Evolutionary conservation across 352 stramenopile genomes (phyloP), one percentile per base, ranked within the genome.

Genomic region (Pythium biforme): DNA sequence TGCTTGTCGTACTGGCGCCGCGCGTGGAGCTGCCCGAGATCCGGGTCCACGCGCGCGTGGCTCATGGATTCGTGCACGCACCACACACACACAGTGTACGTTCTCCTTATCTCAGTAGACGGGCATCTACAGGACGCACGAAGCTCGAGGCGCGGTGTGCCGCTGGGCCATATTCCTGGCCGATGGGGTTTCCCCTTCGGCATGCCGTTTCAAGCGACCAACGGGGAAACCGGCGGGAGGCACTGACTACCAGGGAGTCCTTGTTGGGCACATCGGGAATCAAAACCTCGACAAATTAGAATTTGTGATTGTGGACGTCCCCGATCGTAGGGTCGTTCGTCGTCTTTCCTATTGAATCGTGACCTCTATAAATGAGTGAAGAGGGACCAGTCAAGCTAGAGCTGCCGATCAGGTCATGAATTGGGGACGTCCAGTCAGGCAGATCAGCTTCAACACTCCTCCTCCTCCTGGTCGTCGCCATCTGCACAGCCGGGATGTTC

Each of bases 1-100:
- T 65, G 52, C n/a, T 31, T 41, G 48, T 70, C 58, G 63, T 65
- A 70, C 33, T 56, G 58, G 56, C 63, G 55, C 20, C 33, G n/a
- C 4, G 51, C 63, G 49, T 64, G 55, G 55, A 62, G 56, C 39
- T 59, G 59, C 23, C 64, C 64, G 17, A 64, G 63, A 20, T 70
- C 63, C 11, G 50, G 20, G 25, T 60, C 55, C 34, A 45, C 62
- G 4, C 52, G 52, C 10, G 23, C 22, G 23, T 50, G 26, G 52
- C 52, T 59, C 52, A 50, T 59, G 23, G 19, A n/a, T 15, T 6
- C 11, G 17, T 50, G 20, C n/a, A n/a, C n/a, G 19, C 43, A 50
- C 4, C 19, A 50, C n/a, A n/a, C n/a, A n/a, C n/a, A n/a, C n/a
- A n/a, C n/a, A n/a, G n/a, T n/a, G 31, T 4, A 14, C 10, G 31